A percentile compares a stretch with the other conserved stretches of the same genome.
phyloP scores from a whole-genome alignment of 2,329 filamentous ascomycete species.

The Aspergillus aculeatus region DNA sequence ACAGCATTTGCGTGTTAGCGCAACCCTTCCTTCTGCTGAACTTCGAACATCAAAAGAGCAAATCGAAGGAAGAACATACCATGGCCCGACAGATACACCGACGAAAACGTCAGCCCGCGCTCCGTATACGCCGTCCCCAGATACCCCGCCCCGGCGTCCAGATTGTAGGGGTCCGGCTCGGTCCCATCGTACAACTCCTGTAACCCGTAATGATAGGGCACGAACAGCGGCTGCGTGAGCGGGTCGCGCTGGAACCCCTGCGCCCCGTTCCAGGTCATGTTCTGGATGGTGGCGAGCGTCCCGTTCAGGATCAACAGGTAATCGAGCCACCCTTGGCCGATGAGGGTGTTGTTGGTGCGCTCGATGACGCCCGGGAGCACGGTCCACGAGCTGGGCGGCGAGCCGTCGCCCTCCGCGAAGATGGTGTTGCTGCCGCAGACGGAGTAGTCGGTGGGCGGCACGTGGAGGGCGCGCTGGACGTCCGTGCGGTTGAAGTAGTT shows the following conservation, averaged over 20 bases:
- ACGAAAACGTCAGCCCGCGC: slow-evolving; percentile 70
- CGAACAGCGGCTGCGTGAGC: slow-evolving; percentile 65
- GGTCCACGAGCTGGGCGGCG: slow-evolving; percentile 31
- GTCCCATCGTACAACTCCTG: slow-evolving; percentile 37
- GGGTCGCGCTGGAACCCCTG: slow-evolving; percentile 64
- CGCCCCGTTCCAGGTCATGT: slow-evolving; percentile 74
- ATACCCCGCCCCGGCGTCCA: slow-evolving; percentile 59
- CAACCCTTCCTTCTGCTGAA: too few species aligned
- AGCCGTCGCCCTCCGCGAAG: slow-evolving; percentile 52
- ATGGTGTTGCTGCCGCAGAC: slow-evolving; percentile 38
- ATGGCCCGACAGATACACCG: slow-evolving; percentile 65
- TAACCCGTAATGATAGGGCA: slow-evolving; percentile 57
- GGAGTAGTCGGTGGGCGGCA: slow-evolving; percentile 47
- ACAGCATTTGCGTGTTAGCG: not conserved
- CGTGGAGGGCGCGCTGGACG: slow-evolving; percentile 67
- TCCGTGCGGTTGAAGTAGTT: slow-evolving; percentile 70
- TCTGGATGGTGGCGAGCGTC: slow-evolving; percentile 70
- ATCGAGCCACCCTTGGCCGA: slow-evolving; percentile 70
- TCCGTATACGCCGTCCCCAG: slow-evolving; percentile 71
- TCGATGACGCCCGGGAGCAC: slow-evolving; percentile 70
- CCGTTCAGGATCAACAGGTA: slow-evolving; percentile 67
- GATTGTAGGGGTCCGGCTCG: slow-evolving; percentile 39
- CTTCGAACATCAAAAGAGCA: not conserved
- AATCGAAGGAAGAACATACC: slow-evolving; percentile 12
- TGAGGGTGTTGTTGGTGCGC: slow-evolving; percentile 67